Conservation (phyloP, 2,329 filamentous ascomycete genomes). For the Aplosporella prunicola region DNA sequence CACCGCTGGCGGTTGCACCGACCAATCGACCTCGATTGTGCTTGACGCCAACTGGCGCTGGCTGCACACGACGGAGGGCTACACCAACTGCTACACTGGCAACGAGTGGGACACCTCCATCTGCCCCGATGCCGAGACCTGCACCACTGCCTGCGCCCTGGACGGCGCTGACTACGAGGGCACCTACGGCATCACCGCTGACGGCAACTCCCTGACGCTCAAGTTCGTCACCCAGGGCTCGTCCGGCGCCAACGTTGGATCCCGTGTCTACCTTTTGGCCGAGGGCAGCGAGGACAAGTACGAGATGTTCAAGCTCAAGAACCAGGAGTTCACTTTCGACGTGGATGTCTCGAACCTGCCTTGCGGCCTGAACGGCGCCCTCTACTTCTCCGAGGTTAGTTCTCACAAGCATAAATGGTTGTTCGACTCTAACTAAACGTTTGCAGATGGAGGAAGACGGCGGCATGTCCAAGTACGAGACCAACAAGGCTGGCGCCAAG, state of each 20-base stretch:
- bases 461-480: slow-evolving; percentile 42
- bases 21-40: slow-evolving; percentile 28
- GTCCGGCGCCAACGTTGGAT: slow-evolving; percentile 34
- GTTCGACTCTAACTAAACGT: no score
- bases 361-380: slow-evolving; percentile 62
- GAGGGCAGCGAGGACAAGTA: slow-evolving; percentile 30
- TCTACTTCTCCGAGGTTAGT: slow-evolving; percentile 41
- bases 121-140: slow-evolving; percentile 30
- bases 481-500: slow-evolving; percentile 45
- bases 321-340: slow-evolving; percentile 34
- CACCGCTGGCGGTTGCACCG: slow-evolving; percentile 30
- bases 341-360: slow-evolving; percentile 49
- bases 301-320: slow-evolving; percentile 33
- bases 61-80: slow-evolving; percentile 35
- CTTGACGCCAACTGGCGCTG: slow-evolving; percentile 44
- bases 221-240: slow-evolving; percentile 48
- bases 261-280: slow-evolving; percentile 35
- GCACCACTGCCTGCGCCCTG: slow-evolving; percentile 33
- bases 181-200: slow-evolving; percentile 43
- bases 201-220: slow-evolving; percentile 43
- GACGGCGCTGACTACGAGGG: slow-evolving; percentile 35
- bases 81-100: slow-evolving; percentile 41
- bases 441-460: slow-evolving; percentile 55
- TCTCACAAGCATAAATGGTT: no score
- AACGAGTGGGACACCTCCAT: slow-evolving; percentile 34